Percentiles rank a stretch among this genome's conserved stretches.
Conservation (phyloP, 805 yeast genomes). For the Saccharomycopsis sp. region DNA sequence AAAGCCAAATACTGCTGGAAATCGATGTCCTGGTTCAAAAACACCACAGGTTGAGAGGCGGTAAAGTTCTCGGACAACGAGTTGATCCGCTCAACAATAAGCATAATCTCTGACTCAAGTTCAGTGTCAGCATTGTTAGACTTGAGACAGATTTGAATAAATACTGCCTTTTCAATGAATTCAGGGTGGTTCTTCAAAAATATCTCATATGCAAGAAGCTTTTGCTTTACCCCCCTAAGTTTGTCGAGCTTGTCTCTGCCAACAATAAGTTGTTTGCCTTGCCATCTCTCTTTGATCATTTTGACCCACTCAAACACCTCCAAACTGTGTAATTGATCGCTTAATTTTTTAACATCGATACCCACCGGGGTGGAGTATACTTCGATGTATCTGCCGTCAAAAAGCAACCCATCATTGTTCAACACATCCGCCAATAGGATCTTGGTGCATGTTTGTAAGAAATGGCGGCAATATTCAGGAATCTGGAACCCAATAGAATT, state of each 20-base stretch:
- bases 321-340: slow-evolving; percentile 37
- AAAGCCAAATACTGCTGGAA: slow-evolving; percentile 87
- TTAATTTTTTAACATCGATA: slow-evolving; percentile 59
- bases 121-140: slow-evolving; percentile 47
- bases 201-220: slow-evolving; percentile 77
- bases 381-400: slow-evolving; percentile 49
- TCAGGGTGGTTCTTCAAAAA: slow-evolving; percentile 70
- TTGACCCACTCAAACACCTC: slow-evolving; percentile 59
- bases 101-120: slow-evolving; percentile 65
- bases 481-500: slow-evolving; percentile 86
- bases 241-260: slow-evolving; percentile 85
- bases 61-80: slow-evolving; percentile 68
- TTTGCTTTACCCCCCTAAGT: slow-evolving; percentile 83
- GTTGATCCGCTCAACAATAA: slow-evolving; percentile 81
- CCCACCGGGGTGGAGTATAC: slow-evolving; percentile 70
- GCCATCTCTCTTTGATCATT: slow-evolving; percentile 76
- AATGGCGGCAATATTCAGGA: slow-evolving; percentile 88
- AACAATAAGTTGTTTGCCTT: slow-evolving; percentile 59
- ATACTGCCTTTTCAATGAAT: slow-evolving; percentile 58
- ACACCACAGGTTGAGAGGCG: slow-evolving; percentile 72
- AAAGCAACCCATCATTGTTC: slow-evolving; percentile 49
- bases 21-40: slow-evolving; percentile 81
- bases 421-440: slow-evolving; percentile 78
- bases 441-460: slow-evolving; percentile 82
- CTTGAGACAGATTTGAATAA: slow-evolving; percentile 78